A percentile compares a stretch with the other conserved stretches of the same genome.
Conservation (phyloP, 768 basidiomycete genomes). For the Suillus sp. region DNA sequence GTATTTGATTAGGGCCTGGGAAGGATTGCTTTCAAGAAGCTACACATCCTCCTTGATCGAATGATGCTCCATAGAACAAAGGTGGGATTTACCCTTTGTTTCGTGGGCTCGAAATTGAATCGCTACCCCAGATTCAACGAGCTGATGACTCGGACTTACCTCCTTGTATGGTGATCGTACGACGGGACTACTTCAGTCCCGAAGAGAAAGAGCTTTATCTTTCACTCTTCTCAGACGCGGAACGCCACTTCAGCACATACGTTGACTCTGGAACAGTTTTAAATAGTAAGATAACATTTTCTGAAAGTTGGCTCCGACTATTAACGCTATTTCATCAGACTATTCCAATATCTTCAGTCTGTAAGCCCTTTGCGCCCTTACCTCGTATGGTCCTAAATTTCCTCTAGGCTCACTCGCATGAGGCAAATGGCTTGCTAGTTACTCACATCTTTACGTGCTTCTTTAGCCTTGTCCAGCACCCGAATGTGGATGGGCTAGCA, state of each 20-base stretch:
- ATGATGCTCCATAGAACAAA: conserved; percentile 97
- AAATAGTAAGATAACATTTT: conserved; percentile 70
- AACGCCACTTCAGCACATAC: conserved; percentile 89
- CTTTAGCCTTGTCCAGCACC: too few relatives aligned
- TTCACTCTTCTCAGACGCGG: conserved; percentile 90
- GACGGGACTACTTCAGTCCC: conserved; percentile 90
- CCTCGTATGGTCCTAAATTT: conserved; percentile 14
- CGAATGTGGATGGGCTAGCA: too few relatives aligned
- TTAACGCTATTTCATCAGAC: conserved; percentile 43
- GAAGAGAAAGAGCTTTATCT: conserved; percentile 96
- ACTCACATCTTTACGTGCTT: too few relatives aligned
- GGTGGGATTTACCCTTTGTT: conserved; percentile 37
- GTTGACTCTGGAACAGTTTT: conserved; percentile 87
- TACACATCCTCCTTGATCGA: conserved; percentile 83
- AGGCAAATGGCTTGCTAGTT: conserved; percentile 92
- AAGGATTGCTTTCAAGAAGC: conserved; percentile 83
- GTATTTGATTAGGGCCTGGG: conserved; percentile 57
- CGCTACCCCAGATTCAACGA: conserved; percentile 67
- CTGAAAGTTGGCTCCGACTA: conserved; percentile 2
- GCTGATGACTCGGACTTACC: conserved; percentile 97
- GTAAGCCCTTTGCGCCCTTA: conserved; percentile 39
- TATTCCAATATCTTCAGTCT: conserved; percentile 90
- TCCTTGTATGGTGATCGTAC: conserved; percentile 86
- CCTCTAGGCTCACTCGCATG: conserved; percentile 86
- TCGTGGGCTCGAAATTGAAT: neutral